Conservation (phyloP, 179 eudicot species). For the Silene coronaria region DNA sequence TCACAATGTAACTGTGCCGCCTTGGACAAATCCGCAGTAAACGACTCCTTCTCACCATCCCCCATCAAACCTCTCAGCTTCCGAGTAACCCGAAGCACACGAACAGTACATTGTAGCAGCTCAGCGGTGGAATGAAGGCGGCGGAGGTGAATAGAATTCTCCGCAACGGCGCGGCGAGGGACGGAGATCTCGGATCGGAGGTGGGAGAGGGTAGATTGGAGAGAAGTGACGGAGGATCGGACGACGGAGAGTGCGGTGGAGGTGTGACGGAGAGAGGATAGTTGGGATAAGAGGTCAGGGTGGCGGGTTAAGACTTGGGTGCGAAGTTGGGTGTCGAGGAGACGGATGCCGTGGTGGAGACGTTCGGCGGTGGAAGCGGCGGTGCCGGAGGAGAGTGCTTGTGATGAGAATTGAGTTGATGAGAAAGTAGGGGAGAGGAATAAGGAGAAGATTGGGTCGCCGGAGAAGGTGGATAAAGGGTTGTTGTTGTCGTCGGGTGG, state of each 20-base stretch:
- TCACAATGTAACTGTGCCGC: constrained; percentile 72
- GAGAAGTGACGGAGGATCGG: constrained; percentile 42
- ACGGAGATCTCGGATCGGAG: constrained; percentile 59
- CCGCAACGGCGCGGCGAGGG: constrained; percentile 38
- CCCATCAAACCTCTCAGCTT: constrained; percentile 49
- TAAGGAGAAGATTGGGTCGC: constrained; percentile 58
- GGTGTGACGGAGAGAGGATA: constrained; percentile 52
- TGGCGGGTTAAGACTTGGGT: constrained; percentile 64
- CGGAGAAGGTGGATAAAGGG: constrained; percentile 47
- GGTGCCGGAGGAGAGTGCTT: constrained; percentile 81
- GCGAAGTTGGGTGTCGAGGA: constrained; percentile 59
- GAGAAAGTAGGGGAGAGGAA: constrained; percentile 69
- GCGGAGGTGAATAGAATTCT: constrained; percentile 44
- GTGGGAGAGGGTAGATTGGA: constrained; percentile 48
- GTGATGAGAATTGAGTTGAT: constrained; percentile 73
- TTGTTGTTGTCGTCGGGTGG: constrained; percentile 15
- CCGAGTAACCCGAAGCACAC: constrained; percentile 45
- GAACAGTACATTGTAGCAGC: constrained; percentile 40
- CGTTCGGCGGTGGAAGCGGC: constrained; percentile 70
- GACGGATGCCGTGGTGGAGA: constrained; percentile 58
- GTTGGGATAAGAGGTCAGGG: constrained; percentile 50
- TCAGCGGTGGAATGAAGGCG: constrained; percentile 45
- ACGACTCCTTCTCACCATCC: constrained; percentile 22
- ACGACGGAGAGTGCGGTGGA: constrained; percentile 46
- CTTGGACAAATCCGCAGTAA: constrained; percentile 47